Conservation (phyloP, 139 green algal species). For the Astrephomene gubernaculifera region DNA sequence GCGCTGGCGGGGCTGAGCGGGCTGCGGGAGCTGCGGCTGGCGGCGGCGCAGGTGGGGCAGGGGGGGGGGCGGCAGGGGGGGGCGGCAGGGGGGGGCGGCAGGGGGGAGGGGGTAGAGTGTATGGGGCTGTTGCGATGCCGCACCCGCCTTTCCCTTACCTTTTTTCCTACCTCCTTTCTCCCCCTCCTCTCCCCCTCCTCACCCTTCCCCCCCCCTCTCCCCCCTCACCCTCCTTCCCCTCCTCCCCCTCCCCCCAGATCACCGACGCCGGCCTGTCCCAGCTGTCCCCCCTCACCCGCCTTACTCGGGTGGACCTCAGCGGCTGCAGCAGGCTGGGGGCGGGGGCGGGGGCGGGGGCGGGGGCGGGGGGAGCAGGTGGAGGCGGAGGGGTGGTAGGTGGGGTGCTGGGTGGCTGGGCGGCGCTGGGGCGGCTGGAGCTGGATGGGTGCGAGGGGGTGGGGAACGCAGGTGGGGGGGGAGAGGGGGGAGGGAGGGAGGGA, state of each 20-base stretch:
- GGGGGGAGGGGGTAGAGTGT: neutral
- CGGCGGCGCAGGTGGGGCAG: constrained; percentile 12
- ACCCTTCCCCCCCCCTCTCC: neutral
- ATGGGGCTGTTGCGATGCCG: too few relatives aligned
- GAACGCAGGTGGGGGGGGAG: constrained; percentile 16
- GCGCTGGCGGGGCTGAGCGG: neutral
- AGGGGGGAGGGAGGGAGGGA: neutral
- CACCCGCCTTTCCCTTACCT: too few relatives aligned
- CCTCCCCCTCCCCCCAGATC: neutral
- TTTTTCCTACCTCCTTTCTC: neutral
- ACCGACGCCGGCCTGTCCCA: constrained; percentile 7
- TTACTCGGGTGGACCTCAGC: constrained; percentile 16
- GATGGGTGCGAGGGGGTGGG: constrained; percentile 13
- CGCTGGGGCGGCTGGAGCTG: neutral
- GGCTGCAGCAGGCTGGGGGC: constrained; percentile 11
- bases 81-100: neutral
- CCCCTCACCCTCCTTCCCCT: neutral
- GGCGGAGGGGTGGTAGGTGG: neutral
- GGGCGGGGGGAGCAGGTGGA: constrained; percentile 3
- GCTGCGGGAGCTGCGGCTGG: constrained; percentile 27
- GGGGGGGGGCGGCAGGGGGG: neutral
- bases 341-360: neutral
- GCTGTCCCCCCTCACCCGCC: neutral
- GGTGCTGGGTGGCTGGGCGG: neutral
- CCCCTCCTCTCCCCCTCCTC: neutral